phyloP scores from a whole-genome alignment of 768 basidiomycete genomes.

The Auriscalpium vulgare region DNA sequence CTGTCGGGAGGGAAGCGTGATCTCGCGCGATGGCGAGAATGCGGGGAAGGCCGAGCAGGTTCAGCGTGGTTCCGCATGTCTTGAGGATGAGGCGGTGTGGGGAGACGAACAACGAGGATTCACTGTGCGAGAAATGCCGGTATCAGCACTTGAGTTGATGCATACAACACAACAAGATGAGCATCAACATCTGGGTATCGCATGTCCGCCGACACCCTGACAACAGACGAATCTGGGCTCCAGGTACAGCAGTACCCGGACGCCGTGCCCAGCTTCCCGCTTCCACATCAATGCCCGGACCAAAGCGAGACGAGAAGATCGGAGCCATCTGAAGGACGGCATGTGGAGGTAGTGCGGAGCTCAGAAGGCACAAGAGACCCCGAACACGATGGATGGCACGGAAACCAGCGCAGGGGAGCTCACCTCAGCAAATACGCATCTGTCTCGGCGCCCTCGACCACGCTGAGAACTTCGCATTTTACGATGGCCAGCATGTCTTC shows the following conservation, averaged over 20 bases:
- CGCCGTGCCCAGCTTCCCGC: too few species aligned
- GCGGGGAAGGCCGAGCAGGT: conserved; percentile 88
- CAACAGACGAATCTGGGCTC: not conserved
- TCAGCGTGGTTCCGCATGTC: conserved; percentile 97
- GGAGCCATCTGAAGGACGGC: too few species aligned
- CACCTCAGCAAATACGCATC: conserved; percentile 97
- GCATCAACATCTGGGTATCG: not conserved
- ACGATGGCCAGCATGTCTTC: conserved; percentile 97
- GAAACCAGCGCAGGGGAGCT: conserved; percentile 14
- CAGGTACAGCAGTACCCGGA: not conserved
- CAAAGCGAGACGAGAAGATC: too few species aligned
- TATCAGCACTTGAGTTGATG: conserved; percentile 7
- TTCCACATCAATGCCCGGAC: too few species aligned
- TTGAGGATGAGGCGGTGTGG: conserved; percentile 96
- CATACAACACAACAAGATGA: not conserved
- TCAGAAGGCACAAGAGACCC: too few species aligned
- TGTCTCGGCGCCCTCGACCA: conserved; percentile 79
- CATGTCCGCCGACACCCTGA: too few species aligned
- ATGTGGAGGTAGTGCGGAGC: too few species aligned
- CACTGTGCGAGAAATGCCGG: conserved; percentile 43
- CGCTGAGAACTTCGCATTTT: conserved; percentile 91
- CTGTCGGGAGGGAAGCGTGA: conserved; percentile 55
- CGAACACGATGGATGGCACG: not conserved
- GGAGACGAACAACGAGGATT: conserved; percentile 93
- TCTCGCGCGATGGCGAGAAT: conserved; percentile 88